phyloP scores from a whole-genome alignment of 306 rosid genomes.

The Quercus alba region DNA sequence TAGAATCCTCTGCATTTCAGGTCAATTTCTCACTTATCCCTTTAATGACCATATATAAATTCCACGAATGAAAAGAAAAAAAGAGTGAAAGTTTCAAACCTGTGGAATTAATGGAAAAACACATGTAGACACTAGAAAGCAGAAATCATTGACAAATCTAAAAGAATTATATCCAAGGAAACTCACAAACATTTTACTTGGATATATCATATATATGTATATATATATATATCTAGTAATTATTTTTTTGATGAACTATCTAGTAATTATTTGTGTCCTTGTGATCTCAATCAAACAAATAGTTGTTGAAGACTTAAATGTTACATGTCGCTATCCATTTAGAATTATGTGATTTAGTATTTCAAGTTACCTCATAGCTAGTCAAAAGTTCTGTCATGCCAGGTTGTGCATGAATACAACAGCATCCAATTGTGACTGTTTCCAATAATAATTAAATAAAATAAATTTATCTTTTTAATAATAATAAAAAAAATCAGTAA shows the following conservation, averaged over 20 bases:
- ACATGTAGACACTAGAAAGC: neutral
- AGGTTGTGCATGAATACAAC: neutral
- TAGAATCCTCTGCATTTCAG: too few relatives aligned
- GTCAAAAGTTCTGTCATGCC: neutral
- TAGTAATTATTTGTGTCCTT: neutral
- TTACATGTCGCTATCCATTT: neutral
- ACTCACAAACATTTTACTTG: neutral
- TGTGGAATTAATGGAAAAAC: neutral
- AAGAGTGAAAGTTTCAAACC: neutral
- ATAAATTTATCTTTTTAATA: too few relatives aligned
- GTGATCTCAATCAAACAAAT: neutral
- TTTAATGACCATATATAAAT: neutral
- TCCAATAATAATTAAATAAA: neutral
- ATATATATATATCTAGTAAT: neutral
- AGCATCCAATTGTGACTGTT: conserved; percentile 4
- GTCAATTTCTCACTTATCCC: neutral
- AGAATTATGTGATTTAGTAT: too few relatives aligned
- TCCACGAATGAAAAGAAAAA: neutral
- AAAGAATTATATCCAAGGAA: neutral
- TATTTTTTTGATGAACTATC: neutral
- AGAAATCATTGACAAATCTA: neutral
- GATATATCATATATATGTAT: neutral
- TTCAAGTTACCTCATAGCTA: neutral
- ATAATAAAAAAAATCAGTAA: too few relatives aligned
- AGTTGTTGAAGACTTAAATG: neutral